Base-by-base conservation (phyloP, 495 filamentous ascomycete species). In the Penicillium coffeae region DNA sequence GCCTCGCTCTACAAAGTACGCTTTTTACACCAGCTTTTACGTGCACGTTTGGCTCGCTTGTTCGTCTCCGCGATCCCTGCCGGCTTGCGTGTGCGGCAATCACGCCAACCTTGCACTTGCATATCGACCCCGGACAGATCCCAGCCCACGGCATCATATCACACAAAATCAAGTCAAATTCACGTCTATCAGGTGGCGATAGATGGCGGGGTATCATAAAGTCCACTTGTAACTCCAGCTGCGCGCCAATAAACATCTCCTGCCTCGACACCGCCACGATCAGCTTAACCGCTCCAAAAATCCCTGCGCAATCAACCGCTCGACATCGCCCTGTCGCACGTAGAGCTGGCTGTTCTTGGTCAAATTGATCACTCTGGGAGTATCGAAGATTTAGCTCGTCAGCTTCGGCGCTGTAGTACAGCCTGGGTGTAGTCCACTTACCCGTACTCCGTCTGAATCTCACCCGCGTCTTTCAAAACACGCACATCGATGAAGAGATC, bases 371-470 rank as follows among this genome's bases (percentile, higher is more conserved):
- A 90, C 87, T 18, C 92, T 97, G 55, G 25, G 6, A 38, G n/a
- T n/a, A n/a, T n/a, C n/a, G n/a, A n/a, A n/a, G n/a, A n/a, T n/a
- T n/a, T 45, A 45, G 32, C 40, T 36, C 54, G 44, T 30, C n/a
- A n/a, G n/a, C n/a, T n/a, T n/a, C n/a, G n/a, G n/a, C n/a, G n/a
- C n/a, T n/a, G n/a, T n/a, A n/a, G n/a, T n/a, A n/a, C n/a, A n/a
- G n/a, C n/a, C n/a, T n/a, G n/a, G n/a, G 25, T 38, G 25, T 30
- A 20, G 15, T 48, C 36, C 49, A 69, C 82, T 64, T 79, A 96
- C 89, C 94, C 94, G 67, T 97, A 99, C 73, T 99, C 94, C 9
- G 94, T 99, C 71, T 99, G 93, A 52, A 99, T 95, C 75, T 97
- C 93, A 19, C 94, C 94, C 36, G 92, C 94, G 74, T 99, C 93